phyloP scores from a whole-genome alignment of 2,329 filamentous ascomycete genomes.

The Colletotrichum magnum region DNA sequence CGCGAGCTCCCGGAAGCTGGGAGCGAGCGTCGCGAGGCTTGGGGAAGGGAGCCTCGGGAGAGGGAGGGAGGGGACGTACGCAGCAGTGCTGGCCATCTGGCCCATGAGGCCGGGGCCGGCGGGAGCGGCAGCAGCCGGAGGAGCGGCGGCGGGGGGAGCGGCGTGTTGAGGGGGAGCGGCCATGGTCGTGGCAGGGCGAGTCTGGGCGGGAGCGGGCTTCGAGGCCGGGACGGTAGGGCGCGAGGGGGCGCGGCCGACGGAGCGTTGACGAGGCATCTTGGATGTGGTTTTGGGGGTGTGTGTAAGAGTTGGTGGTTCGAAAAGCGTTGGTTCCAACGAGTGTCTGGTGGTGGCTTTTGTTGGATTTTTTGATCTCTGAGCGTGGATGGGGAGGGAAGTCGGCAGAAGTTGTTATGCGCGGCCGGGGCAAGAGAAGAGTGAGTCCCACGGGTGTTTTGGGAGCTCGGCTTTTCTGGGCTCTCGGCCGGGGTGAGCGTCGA shows the following conservation, averaged over 20 bases:
- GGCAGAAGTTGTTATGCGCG: constrained; percentile 40
- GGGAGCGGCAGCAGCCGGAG: constrained; percentile 63
- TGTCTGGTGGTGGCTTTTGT: constrained; percentile 41
- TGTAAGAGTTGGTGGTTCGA: background rate
- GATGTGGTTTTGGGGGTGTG: constrained; percentile 38
- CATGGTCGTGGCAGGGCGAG: constrained; percentile 79
- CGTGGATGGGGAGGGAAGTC: constrained; percentile 43
- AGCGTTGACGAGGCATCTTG: constrained; percentile 84
- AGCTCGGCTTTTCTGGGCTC: constrained; percentile 32
- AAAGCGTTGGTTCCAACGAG: background rate
- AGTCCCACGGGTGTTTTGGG: constrained; percentile 7
- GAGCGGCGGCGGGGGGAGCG: constrained; percentile 58
- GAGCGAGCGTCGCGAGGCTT: background rate
- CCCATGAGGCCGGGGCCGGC: constrained; percentile 90
- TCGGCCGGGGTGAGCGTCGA: constrained; percentile 29
- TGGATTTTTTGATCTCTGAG: constrained; percentile 42
- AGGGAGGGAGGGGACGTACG: constrained; percentile 75
- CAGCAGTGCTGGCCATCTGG: constrained; percentile 97
- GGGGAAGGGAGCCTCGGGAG: background rate
- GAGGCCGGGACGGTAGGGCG: constrained; percentile 76
- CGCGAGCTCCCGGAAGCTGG: background rate
- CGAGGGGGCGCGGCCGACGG: constrained; percentile 72
- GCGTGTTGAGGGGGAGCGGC: constrained; percentile 63
- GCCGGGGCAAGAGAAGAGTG: constrained; percentile 8
- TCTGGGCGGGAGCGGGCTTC: constrained; percentile 72